These are phyloP conservation scores for Fonsecaea monophora DNA, from an alignment of 2,329 filamentous ascomycete genomes.

Conservation along the genomic window DNA sequence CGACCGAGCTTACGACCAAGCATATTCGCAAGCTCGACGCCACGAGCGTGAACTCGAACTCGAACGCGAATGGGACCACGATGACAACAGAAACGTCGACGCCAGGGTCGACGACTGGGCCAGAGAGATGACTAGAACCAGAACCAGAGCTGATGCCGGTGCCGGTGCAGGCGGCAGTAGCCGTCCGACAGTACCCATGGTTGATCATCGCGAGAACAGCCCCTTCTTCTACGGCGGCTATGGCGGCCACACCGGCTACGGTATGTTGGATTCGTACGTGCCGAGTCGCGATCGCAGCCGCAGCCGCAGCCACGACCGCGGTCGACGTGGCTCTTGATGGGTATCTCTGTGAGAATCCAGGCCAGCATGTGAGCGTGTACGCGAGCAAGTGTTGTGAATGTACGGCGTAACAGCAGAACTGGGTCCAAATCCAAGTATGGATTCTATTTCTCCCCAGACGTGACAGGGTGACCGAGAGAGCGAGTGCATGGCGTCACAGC, in stretches of 20 bases:
- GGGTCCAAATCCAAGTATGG: no score
- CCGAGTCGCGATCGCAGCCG: neutral
- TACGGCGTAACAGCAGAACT: no score
- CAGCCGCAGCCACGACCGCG: neutral
- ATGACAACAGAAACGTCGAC: no score
- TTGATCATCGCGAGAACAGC: conserved; percentile 3
- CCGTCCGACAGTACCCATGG: neutral
- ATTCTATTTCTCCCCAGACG: no score
- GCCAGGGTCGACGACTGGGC: no score
- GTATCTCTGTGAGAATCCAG: neutral
- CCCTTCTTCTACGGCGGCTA: conserved; percentile 31
- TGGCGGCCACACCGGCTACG: neutral
- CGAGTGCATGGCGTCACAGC: neutral
- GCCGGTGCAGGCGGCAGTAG: neutral
- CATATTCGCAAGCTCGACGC: neutral
- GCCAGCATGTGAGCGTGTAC: neutral
- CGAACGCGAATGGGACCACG: neutral
- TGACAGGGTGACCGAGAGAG: neutral
- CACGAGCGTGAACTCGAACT: neutral
- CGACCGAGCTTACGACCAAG: neutral
- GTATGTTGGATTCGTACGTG: conserved; percentile 25
- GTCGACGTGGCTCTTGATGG: neutral
- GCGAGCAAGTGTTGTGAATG: no score
- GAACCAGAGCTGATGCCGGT: no score
- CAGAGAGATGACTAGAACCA: no score